Base-by-base conservation (phyloP, 345 rosid genomes). In the Balakata baccata region DNA sequence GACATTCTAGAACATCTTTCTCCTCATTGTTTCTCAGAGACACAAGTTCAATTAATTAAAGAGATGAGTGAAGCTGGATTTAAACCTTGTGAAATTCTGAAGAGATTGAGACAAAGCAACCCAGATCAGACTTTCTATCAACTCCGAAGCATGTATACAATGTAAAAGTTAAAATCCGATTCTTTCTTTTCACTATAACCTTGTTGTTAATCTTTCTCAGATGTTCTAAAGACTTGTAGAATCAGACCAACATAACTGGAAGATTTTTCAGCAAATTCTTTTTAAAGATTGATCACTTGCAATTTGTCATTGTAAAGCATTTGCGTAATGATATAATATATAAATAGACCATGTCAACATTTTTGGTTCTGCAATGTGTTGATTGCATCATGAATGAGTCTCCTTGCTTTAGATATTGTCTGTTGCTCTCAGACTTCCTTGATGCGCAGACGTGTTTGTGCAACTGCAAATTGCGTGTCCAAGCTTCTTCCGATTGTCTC, bases 131-230 rank as follows among this genome's bases (percentile, higher is more conserved):
- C n/a, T n/a, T 89, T 76, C 51, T 82, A 65, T 89, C 93, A 6
- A 89, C 93, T 73, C 88, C 90, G 81, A 89, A 89, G 83, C 90
- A 89, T 79, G 93, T 89, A 61, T 89, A 89, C 82, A 87, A 89
- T 83, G 87, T 89, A 69, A 89, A 87, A 79, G 93, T 90, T 29
- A 89, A 89, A 82, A 79, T 89, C 16, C 88, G 87, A 25, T 12
- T 46, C 39, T 5, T 2, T 0, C 3, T 51, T n/a, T 51, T 23
- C 52, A 43, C 64, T 23, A 34, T 50, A n/a, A n/a, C n/a, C n/a
- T n/a, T n/a, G 22, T 45, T 66, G 34, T 57, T 39, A 10, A 39
- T 38, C 50, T 23, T 56, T 54, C n/a, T 45, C 29, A 41, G n/a
- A 38, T 53, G 46, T 9, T 18, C 16, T 0, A 62, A 52, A 62